Evolutionary conservation across 306 rosid genomes (phyloP), one percentile per base, ranked within the genome.

Genomic region (Trifolium dubium): DNA sequence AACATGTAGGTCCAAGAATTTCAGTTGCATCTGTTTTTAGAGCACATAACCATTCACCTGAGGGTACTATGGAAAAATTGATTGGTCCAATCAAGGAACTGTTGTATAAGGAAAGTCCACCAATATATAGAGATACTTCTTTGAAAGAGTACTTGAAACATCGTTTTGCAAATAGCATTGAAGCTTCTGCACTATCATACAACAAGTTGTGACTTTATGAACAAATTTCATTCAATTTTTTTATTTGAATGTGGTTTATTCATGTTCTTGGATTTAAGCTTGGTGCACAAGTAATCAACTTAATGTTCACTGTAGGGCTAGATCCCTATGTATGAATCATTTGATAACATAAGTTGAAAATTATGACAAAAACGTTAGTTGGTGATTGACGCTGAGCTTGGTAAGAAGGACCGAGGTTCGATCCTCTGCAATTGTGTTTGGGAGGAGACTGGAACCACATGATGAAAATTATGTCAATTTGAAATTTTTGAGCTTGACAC

Each of bases 41-140:
- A 50, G 8, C 30, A 15, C 31, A 64, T 37, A 37, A 56, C 46
- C 56, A 31, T 1, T 49, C 54, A 50, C 23, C 28, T 0, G 72
- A 65, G 40, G 35, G 0, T n/a, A 23, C 23, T 23, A 28, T 64
- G 49, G 73, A 68, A 0, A 80, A 17, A 69, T 8, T 47, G 5
- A 75, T 67, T 37, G 88, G 84, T 50, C 92, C 90, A 10, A 82
- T 90, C n/a, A 77, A 86, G 46, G 87, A 90, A 44, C 49, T 88
- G 35, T 28, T 81, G 63, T 86, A 84, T 1, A 84, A 88, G 81
- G 73, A 84, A 18, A 77, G 37, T 37, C 87, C 87, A 78, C 62
- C 89, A 18, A 71, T 74, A n/a, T 88, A 85, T 5, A 71, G 61
- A 75, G 86, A 78, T 15, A 68, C 63, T 10, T 68, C 81, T 5